Conservation (phyloP, 2,329 filamentous ascomycete species). For the Sporothrix mexicana region DNA sequence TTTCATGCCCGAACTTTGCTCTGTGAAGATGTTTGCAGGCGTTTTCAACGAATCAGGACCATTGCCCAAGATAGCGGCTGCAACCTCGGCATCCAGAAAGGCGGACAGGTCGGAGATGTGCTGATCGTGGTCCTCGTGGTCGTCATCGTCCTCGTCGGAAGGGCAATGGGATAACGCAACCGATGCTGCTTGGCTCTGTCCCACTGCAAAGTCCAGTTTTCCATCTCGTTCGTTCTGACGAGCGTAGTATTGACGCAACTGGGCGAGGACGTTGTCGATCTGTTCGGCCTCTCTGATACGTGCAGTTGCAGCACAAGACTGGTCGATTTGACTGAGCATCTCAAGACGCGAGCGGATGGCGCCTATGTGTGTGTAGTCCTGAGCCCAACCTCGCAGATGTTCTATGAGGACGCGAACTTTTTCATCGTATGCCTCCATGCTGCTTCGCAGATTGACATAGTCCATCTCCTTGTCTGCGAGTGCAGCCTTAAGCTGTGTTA, state of each 20-base stretch:
- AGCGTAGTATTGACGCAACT: slow-evolving; percentile 31
- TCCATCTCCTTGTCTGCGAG: slow-evolving; percentile 33
- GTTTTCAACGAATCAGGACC: slow-evolving; percentile 10
- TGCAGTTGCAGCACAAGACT: slow-evolving; percentile 17
- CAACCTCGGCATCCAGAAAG: slow-evolving; percentile 30
- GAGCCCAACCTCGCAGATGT: slow-evolving; percentile 32
- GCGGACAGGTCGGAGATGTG: slow-evolving; percentile 30
- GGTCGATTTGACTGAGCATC: slow-evolving; percentile 31
- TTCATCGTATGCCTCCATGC: slow-evolving; percentile 31
- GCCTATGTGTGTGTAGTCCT: slow-evolving; percentile 31
- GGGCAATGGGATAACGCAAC: not conserved
- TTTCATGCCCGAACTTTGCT: slow-evolving; percentile 23
- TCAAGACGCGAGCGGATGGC: slow-evolving; percentile 32
- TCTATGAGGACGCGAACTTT: slow-evolving; percentile 29
- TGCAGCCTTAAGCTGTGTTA: slow-evolving; percentile 31
- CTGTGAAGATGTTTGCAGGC: slow-evolving; percentile 6
- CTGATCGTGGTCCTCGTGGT: slow-evolving; percentile 28
- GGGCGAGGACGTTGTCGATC: slow-evolving; percentile 26
- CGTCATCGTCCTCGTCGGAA: slow-evolving; percentile 18
- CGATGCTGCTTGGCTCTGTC: not conserved
- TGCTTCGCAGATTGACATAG: slow-evolving; percentile 6
- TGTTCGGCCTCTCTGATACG: slow-evolving; percentile 32
- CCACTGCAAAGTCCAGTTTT: not conserved
- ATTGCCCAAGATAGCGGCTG: not conserved
- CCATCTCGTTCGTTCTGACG: not conserved